phyloP scores from a whole-genome alignment of 345 rosid species.

The Citrus sp. region DNA sequence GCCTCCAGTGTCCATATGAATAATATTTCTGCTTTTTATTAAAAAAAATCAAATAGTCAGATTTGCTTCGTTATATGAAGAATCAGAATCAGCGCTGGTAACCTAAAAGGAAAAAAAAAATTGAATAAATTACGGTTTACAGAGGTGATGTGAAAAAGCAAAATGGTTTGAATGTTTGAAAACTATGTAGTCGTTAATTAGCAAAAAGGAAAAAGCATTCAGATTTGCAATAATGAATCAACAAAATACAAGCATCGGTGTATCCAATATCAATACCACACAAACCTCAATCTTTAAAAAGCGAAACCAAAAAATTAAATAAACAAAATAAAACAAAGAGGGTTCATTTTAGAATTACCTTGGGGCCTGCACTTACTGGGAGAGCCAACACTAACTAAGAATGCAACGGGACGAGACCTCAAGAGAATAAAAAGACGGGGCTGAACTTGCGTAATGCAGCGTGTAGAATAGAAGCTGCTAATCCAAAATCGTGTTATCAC shows the following conservation, averaged over 20 bases:
- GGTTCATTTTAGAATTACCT: background rate
- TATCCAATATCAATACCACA: background rate
- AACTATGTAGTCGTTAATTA: background rate
- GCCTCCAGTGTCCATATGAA: conserved; percentile 44
- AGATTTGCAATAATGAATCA: background rate
- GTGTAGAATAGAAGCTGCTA: background rate
- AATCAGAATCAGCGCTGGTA: too few species aligned
- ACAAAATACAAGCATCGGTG: background rate
- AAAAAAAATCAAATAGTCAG: background rate
- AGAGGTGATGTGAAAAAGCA: background rate
- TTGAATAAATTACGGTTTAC: background rate
- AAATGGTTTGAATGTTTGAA: background rate
- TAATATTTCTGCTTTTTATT: background rate
- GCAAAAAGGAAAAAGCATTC: background rate
- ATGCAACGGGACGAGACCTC: background rate
- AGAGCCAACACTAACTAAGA: background rate
- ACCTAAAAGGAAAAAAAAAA: background rate
- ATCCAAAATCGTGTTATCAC: background rate
- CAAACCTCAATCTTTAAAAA: background rate
- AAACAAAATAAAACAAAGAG: background rate
- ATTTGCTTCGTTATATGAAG: background rate
- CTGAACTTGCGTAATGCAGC: background rate
- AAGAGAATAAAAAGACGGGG: background rate
- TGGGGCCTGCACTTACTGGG: too few species aligned
- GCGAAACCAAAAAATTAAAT: background rate